Percentiles rank a stretch among this genome's conserved stretches.
These are phyloP conservation scores for Mucor piriformis DNA, from an alignment of 371 early-diverging fungal genomes.

Conservation along the genomic window DNA sequence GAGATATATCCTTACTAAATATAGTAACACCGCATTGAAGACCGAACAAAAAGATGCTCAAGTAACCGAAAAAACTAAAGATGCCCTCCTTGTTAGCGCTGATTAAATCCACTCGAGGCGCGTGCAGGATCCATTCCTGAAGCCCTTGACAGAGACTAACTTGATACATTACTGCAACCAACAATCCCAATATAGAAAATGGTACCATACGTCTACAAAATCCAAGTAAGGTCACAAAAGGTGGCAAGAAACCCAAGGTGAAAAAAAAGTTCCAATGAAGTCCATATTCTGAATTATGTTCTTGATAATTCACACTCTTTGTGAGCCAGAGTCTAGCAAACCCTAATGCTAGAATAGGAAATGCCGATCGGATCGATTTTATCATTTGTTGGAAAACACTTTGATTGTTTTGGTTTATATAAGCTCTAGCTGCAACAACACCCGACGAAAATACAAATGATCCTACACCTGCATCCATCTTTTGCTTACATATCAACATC, in stretches of 20 bases:
- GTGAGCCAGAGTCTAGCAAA: slow-evolving; percentile 69
- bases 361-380: slow-evolving; percentile 40
- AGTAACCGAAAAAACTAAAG: slow-evolving; percentile 81
- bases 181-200: slow-evolving; percentile 51
- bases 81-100: slow-evolving; percentile 93
- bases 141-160: slow-evolving; percentile 56
- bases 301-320: slow-evolving; percentile 87
- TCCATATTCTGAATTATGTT: slow-evolving; percentile 95
- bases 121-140: slow-evolving; percentile 76
- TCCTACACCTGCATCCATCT: slow-evolving; percentile 93
- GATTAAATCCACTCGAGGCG: slow-evolving; percentile 77
- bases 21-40: slow-evolving; percentile 60
- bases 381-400: slow-evolving; percentile 27
- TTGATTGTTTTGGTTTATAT: slow-evolving; percentile 25
- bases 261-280: slow-evolving; percentile 99
- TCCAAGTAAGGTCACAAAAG: slow-evolving; percentile 66
- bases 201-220: slow-evolving; percentile 36
- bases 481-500: neutral
- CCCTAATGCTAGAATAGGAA: slow-evolving; percentile 80
- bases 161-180: slow-evolving; percentile 68
- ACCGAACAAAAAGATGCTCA: slow-evolving; percentile 78
- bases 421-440: slow-evolving; percentile 67
- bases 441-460: slow-evolving; percentile 84
- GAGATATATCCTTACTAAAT: slow-evolving; percentile 21
- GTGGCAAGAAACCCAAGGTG: slow-evolving; percentile 86